Percentiles rank a stretch among this genome's conserved stretches.
Conservation (phyloP, 2,329 filamentous ascomycete species). For the Ciborinia camelliae region DNA sequence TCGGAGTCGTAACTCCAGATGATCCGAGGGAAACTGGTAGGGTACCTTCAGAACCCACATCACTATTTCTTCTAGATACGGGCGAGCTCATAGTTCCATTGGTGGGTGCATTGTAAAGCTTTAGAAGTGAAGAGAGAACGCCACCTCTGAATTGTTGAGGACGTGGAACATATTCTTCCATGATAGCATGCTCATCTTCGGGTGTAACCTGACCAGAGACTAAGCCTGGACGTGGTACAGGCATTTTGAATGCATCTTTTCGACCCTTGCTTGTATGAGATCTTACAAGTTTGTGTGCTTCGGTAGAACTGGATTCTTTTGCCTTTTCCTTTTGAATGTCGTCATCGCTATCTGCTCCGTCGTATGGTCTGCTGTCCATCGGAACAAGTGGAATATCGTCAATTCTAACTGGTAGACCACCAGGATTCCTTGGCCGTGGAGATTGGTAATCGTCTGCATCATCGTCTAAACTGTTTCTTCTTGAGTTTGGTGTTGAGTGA, state of each 20-base stretch:
- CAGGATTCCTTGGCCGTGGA: conserved; percentile 12
- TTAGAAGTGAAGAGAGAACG: conserved; percentile 68
- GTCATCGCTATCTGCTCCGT: conserved; percentile 30
- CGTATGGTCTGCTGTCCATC: conserved; percentile 31
- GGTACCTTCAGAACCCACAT: conserved; percentile 38
- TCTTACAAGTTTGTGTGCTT: conserved; percentile 45
- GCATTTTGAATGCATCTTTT: conserved; percentile 24
- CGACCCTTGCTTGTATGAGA: conserved; percentile 39
- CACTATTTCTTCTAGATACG: conserved; percentile 30
- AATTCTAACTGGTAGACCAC: conserved; percentile 31
- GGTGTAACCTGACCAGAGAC: conserved; percentile 48
- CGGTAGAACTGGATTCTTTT: conserved; percentile 35
- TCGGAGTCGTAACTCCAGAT: conserved; percentile 41
- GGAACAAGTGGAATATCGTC: conserved; percentile 37
- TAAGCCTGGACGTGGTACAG: conserved; percentile 26
- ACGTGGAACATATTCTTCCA: conserved; percentile 61
- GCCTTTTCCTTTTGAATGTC: conserved; percentile 24
- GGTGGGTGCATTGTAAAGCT: conserved; percentile 58
- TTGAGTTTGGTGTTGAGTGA: conserved; percentile 36
- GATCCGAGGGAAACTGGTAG: conserved; percentile 41
- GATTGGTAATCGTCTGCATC: conserved; percentile 27
- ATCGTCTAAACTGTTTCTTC: conserved; percentile 34
- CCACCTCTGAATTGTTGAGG: conserved; percentile 69
- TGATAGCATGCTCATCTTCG: conserved; percentile 40
- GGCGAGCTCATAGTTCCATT: conserved; percentile 24